Base-by-base conservation (phyloP, 148 eudicot genomes). In the Rhododendron ferrugineum region DNA sequence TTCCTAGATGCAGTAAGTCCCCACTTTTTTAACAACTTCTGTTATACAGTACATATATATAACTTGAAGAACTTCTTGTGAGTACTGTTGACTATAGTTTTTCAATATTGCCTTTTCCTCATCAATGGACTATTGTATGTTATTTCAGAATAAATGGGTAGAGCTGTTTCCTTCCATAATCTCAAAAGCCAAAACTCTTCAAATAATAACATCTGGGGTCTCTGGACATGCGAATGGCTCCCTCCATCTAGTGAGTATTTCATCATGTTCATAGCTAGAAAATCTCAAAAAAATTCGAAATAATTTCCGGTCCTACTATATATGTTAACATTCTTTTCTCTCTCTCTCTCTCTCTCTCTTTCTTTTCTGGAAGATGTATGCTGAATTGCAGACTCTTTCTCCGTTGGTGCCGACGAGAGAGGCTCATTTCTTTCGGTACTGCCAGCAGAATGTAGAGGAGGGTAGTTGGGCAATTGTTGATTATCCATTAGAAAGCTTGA, bases 381-480 rank as follows among this genome's bases (percentile, higher is more conserved):
- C 94, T 11, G 98, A 97, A 75, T 75, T 95, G 34, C 99, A 97
- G 89, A 91, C 90, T 80, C 90, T 93, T 10, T 94, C 99, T 16
- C 99, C 99, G 8, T 75, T 95, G n/a, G 98, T 97, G 79, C 94
- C 98, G 11, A 92, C 98, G 2, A 87, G 99, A 34, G 99, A 95
- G 90, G 82, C 93, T 80, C 89, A 92, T 86, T 97, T 97, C 85
- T 92, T 97, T 9, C 96, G 99, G 14, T 97, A 93, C 85, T 93
- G 96, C 91, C 93, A 93, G 82, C 98, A 94, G 20, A 95, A 95
- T 75, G 86, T 49, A 0, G 99, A 95, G 64, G 98, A 95, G 80
- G 96, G 98, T 36, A 93, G 87, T 58, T 97, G 99, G 98, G 92
- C 87, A 14, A 90, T 97, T 11, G 98, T 97, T n/a, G 98, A 97